Conservation (phyloP, 768 basidiomycete genomes). For the Pleurotus eryngii region DNA sequence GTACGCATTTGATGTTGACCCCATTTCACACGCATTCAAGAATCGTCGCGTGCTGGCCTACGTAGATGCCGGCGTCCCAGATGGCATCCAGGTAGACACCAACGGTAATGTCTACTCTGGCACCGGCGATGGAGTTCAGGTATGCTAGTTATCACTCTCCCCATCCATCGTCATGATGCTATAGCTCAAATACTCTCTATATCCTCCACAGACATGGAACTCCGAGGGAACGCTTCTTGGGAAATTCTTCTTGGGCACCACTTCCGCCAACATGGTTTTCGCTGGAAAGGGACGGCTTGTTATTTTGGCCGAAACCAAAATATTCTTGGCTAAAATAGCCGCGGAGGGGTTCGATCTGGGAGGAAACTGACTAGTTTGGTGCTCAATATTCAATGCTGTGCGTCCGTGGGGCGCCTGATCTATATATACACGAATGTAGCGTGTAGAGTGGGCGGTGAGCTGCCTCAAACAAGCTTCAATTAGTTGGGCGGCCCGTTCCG, state of each 20-base stretch:
- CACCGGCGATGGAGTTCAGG: conserved; percentile 68
- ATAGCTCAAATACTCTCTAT: not conserved
- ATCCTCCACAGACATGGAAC: conserved; percentile 44
- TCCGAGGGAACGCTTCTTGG: conserved; percentile 53
- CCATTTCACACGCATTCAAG: conserved; percentile 45
- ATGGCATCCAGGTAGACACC: conserved; percentile 64
- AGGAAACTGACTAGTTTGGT: not conserved
- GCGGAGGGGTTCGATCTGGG: conserved; percentile 20
- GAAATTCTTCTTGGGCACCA: conserved; percentile 55
- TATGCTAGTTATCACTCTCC: conserved; percentile 13
- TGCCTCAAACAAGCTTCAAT: no score
- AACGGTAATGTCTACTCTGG: conserved; percentile 66
- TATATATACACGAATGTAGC: no score
- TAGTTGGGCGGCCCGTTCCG: no score
- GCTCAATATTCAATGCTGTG: no score
- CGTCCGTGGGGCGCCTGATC: not conserved
- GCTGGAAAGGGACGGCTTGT: conserved; percentile 39
- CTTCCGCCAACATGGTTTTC: conserved; percentile 45
- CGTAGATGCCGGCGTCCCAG: conserved; percentile 60
- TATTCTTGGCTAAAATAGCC: conserved; percentile 44
- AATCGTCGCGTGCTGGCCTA: conserved; percentile 70
- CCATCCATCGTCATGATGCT: no score
- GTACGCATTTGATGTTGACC: conserved; percentile 68
- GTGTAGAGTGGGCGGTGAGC: no score
- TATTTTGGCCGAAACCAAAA: conserved; percentile 44